A percentile compares a stretch with the other conserved stretches of the same genome.
phyloP scores from a whole-genome alignment of 2,329 filamentous ascomycete genomes.

The Pyrenochaeta sp. region DNA sequence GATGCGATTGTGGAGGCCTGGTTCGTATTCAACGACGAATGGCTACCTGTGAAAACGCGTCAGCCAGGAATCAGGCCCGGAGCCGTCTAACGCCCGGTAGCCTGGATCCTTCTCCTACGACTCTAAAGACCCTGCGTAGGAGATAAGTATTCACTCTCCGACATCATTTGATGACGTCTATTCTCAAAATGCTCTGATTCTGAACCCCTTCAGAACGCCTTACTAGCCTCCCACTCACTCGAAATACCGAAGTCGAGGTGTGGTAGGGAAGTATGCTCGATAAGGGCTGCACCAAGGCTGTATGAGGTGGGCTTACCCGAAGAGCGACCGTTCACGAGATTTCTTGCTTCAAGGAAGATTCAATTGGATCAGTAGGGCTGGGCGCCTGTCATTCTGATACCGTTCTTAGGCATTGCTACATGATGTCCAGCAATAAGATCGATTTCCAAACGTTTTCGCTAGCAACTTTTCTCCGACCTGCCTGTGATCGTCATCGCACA shows the following conservation, averaged over 20 bases:
- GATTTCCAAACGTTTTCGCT: slow-evolving; percentile 6
- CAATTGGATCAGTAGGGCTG: slow-evolving; percentile 9
- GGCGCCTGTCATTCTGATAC: slow-evolving; percentile 13
- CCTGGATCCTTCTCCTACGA: neutral
- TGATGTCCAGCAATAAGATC: slow-evolving; percentile 2
- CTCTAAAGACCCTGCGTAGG: neutral
- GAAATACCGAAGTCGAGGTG: neutral
- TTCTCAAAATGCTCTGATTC: neutral
- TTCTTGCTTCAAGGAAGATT: neutral
- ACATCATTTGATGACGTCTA: neutral
- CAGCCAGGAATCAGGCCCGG: slow-evolving; percentile 1
- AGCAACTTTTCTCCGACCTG: slow-evolving; percentile 10
- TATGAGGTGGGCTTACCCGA: slow-evolving; percentile 12
- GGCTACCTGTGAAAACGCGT: neutral
- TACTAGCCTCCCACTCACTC: neutral
- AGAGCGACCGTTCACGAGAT: neutral
- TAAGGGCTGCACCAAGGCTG: slow-evolving; percentile 7
- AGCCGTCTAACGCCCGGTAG: neutral
- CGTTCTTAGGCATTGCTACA: slow-evolving; percentile 6
- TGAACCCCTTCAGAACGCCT: neutral
- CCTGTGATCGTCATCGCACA: slow-evolving; percentile 17
- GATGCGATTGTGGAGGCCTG: neutral
- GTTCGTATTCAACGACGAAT: neutral
- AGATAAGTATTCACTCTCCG: neutral
- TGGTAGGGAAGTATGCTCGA: slow-evolving; percentile 1